Percentiles rank a stretch among this genome's conserved stretches.
phyloP scores from a whole-genome alignment of 805 yeast genomes.

The Starmerella floris region DNA sequence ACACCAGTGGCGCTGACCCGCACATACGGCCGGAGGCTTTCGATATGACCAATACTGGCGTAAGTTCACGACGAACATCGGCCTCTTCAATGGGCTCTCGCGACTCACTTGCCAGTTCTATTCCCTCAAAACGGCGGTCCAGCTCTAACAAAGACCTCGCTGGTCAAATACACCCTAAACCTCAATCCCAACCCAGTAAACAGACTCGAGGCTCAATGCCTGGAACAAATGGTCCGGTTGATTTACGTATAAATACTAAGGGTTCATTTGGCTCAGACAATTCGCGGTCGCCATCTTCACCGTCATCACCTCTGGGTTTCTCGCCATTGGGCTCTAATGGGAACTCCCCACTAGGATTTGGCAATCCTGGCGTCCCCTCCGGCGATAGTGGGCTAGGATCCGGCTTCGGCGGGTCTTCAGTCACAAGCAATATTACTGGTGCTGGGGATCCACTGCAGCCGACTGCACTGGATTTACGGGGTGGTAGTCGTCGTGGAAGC shows the following conservation, averaged over 20 bases:
- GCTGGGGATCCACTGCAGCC: background rate
- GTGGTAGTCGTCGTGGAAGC: constrained; percentile 11
- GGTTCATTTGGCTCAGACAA: background rate
- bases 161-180: constrained; percentile 2
- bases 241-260: background rate
- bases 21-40: constrained; percentile 25
- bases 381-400: background rate
- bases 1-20: constrained; percentile 5
- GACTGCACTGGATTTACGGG: background rate
- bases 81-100: constrained; percentile 3
- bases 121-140: constrained; percentile 9
- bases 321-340: background rate
- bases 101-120: constrained; percentile 7
- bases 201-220: background rate
- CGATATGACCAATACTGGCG: constrained; percentile 22
- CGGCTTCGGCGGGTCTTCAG: background rate
- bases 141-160: constrained; percentile 6
- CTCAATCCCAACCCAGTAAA: constrained; percentile 8
- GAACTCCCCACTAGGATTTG: background rate
- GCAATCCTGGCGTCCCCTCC: background rate
- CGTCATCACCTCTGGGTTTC: background rate
- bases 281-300: background rate
- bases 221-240: background rate
- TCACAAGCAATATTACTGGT: background rate
- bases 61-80: constrained; percentile 20